phyloP scores from a whole-genome alignment of 495 filamentous ascomycete species.

The Penicillium nucicola region DNA sequence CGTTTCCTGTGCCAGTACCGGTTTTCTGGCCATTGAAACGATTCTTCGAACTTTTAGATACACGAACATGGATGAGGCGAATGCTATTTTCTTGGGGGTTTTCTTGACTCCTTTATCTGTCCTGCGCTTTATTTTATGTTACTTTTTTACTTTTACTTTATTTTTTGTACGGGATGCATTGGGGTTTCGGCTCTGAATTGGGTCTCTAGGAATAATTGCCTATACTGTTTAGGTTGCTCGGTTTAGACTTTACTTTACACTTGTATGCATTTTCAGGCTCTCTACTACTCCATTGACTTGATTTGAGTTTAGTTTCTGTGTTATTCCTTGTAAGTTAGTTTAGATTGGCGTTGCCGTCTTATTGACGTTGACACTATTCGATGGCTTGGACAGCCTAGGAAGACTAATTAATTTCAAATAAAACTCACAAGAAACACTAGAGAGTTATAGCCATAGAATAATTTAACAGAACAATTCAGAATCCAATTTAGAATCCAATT shows the following conservation, averaged over 20 bases:
- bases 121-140: too few species aligned
- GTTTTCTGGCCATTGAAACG: neutral
- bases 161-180: constrained; percentile 11
- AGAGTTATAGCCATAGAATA: too few species aligned
- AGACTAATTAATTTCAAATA: too few species aligned
- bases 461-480: too few species aligned
- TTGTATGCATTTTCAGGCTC: constrained; percentile 3
- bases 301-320: neutral
- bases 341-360: too few species aligned
- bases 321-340: neutral
- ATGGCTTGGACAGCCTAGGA: too few species aligned
- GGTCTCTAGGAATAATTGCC: neutral
- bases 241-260: constrained; percentile 7
- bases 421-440: too few species aligned
- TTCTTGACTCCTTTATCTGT: constrained; percentile 2
- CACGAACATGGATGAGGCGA: constrained; percentile 33
- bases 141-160: constrained; percentile 1
- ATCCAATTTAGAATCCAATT: too few species aligned
- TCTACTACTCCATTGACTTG: neutral
- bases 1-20: neutral
- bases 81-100: constrained; percentile 20
- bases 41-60: constrained; percentile 19
- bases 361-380: too few species aligned
- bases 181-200: neutral
- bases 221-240: neutral